Evolutionary conservation across 1,284 basidiomycete genomes (phyloP).

Genomic region (Leccinum solheimii): DNA sequence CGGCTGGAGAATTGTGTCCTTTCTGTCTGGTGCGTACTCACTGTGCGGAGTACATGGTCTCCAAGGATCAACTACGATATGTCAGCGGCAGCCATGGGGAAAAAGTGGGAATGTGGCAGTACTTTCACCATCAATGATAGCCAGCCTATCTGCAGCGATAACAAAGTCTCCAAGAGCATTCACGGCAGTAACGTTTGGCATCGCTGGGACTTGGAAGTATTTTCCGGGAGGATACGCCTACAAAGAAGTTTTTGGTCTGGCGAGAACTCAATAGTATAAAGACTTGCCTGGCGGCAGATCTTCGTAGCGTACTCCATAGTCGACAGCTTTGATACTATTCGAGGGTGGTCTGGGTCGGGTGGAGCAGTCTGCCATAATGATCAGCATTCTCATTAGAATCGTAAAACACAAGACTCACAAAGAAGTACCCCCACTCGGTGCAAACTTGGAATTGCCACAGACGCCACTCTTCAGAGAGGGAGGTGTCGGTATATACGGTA

Average conservation of each 20-base stretch:
- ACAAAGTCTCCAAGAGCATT: constrained; percentile 79
- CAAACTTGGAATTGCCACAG: constrained; percentile 92
- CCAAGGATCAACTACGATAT: constrained; percentile 79
- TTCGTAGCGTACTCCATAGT: constrained; percentile 79
- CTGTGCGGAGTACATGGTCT: constrained; percentile 85
- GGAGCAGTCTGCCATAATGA: constrained; percentile 57
- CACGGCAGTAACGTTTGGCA: constrained; percentile 79
- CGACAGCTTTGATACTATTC: constrained; percentile 73
- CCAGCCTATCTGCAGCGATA: constrained; percentile 75
- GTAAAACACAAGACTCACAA: constrained; percentile 40
- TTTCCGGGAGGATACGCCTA: constrained; percentile 82
- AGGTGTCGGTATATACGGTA: constrained; percentile 59
- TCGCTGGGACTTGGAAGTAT: constrained; percentile 65
- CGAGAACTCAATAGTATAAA: neutral
- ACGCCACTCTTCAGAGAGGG: constrained; percentile 74
- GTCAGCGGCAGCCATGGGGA: constrained; percentile 3
- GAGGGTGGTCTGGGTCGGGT: constrained; percentile 58
- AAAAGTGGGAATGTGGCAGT: constrained; percentile 11
- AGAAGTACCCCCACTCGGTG: constrained; percentile 94
- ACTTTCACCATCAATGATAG: constrained; percentile 87
- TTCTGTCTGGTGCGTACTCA: constrained; percentile 66
- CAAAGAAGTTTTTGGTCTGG: neutral
- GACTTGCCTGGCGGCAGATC: constrained; percentile 70
- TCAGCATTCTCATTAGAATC: neutral
- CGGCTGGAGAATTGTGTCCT: constrained; percentile 73